Evolutionary conservation across 2,329 filamentous ascomycete species (phyloP), one percentile per base, ranked within the genome.

Genomic region (Diplodia mutila): DNA sequence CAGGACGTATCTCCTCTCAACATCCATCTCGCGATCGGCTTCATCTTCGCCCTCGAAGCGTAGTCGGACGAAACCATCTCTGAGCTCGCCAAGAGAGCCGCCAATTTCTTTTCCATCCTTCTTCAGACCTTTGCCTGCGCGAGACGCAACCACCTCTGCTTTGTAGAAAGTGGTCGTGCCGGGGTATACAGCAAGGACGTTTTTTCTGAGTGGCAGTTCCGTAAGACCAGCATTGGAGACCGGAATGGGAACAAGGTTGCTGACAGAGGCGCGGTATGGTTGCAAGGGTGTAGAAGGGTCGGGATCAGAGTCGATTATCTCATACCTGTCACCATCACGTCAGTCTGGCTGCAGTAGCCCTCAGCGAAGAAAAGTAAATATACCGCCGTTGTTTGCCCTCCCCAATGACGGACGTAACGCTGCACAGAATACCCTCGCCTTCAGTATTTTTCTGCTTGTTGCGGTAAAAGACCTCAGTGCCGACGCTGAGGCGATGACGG

Each of bases 111-210:
- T 72, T 70, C 67, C 76, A 68, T 67, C 70, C 25, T 67, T 67
- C 71, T 73, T 75, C 32, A 77, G 70, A 32, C 75, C 76, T 68
- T 79, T 79, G 8, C 74, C 74, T 29, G 72, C 75, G 80, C 82
- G 83, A 7, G 73, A 72, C 9, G 77, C 77, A 11, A 79, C 80
- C 4, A 85, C 82, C 70, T 84, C 82, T 1, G 83, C 83, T 70
- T 83, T 83, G 72, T 85, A 85, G 70, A 85, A 85, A 1, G 83
- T 85, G n/a, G 83, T 85, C 8, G 83, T 85, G 23, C 81, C 80
- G 1, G 83, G 83, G 69, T 85, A 85, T 65, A 84, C 76, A 34
- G 83, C 83, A 6, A 85, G 74, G 1, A 85, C 83, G n/a, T 80
- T 74, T 68, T 76, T 79, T 7, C 79, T 77, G 53, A 80, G 78